Conservation (phyloP, 176 grass and related monocot genomes). For the Bromus sterilis region DNA sequence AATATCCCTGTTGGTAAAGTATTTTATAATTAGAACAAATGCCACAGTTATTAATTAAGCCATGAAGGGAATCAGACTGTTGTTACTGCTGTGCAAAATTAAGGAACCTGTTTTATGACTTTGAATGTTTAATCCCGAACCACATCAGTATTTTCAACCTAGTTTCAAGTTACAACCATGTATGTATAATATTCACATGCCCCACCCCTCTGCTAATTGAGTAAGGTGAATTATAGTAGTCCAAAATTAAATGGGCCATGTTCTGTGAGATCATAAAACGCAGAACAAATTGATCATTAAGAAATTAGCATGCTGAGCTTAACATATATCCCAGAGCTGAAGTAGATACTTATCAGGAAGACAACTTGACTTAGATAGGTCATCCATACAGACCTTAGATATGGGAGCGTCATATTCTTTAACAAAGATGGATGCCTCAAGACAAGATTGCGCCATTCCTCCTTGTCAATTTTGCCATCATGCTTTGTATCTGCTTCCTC, state of each 20-base stretch:
- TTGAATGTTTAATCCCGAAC: neutral
- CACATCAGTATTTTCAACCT: neutral
- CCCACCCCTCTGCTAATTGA: neutral
- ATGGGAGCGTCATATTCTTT: conserved; percentile 79
- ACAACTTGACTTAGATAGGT: neutral
- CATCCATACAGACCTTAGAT: conserved; percentile 42
- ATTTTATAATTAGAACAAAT: neutral
- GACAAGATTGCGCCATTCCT: conserved; percentile 69
- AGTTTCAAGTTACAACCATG: neutral
- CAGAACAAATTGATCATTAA: neutral
- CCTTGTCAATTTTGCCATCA: conserved; percentile 71
- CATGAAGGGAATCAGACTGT: neutral
- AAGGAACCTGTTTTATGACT: neutral
- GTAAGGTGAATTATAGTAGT: neutral
- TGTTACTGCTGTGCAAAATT: neutral
- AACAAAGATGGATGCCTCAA: conserved; percentile 73
- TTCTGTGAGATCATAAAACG: neutral
- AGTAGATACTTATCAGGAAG: neutral
- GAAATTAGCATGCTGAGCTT: neutral
- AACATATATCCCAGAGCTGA: neutral
- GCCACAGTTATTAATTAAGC: neutral
- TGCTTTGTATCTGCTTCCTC: conserved; percentile 73
- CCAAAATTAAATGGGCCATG: neutral
- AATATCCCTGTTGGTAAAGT: conserved; percentile 45
- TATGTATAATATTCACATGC: neutral